Evolutionary conservation across 495 filamentous ascomycete species (phyloP).

Genomic region (Penicillium flavigenum): DNA sequence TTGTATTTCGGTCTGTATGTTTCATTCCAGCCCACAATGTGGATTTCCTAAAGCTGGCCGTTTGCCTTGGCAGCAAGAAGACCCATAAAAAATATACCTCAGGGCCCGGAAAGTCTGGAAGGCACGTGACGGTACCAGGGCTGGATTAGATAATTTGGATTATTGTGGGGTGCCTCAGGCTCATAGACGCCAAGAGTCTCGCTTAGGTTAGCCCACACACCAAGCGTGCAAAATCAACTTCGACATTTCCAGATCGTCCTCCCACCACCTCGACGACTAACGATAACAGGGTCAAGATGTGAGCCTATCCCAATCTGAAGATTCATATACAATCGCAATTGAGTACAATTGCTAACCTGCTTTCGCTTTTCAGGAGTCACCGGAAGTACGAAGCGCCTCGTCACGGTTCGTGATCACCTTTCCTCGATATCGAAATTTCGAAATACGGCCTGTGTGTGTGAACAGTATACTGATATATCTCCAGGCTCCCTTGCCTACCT

Average conservation of each 20-base stretch:
- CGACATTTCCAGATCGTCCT: slow-evolving; percentile 43
- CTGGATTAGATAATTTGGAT: slow-evolving; percentile 9
- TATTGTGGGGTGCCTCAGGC: slow-evolving; percentile 29
- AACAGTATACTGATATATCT: slow-evolving; percentile 37
- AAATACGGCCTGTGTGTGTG: slow-evolving; percentile 32
- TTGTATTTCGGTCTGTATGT: background rate
- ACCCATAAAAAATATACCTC: slow-evolving; percentile 7
- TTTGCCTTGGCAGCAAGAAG: slow-evolving; percentile 13
- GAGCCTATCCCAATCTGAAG: slow-evolving; percentile 27
- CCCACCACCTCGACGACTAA: slow-evolving; percentile 52
- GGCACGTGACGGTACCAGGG: slow-evolving; percentile 10
- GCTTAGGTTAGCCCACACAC: slow-evolving; percentile 52
- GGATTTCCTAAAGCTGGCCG: slow-evolving; percentile 9
- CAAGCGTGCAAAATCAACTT: slow-evolving; percentile 49
- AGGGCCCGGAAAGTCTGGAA: slow-evolving; percentile 4
- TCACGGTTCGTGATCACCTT: slow-evolving; percentile 65
- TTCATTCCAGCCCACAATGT: slow-evolving; percentile 10
- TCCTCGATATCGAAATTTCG: slow-evolving; percentile 26
- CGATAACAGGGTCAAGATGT: slow-evolving; percentile 58
- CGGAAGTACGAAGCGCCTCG: slow-evolving; percentile 91
- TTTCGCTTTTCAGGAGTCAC: slow-evolving; percentile 55
- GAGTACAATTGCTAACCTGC: slow-evolving; percentile 36
- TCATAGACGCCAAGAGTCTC: slow-evolving; percentile 20
- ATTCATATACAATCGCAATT: slow-evolving; percentile 10
- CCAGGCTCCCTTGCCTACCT: slow-evolving; percentile 86